phyloP scores from a whole-genome alignment of 1,139 yeast species.

The Zygosaccharomyces pseudobailii region DNA sequence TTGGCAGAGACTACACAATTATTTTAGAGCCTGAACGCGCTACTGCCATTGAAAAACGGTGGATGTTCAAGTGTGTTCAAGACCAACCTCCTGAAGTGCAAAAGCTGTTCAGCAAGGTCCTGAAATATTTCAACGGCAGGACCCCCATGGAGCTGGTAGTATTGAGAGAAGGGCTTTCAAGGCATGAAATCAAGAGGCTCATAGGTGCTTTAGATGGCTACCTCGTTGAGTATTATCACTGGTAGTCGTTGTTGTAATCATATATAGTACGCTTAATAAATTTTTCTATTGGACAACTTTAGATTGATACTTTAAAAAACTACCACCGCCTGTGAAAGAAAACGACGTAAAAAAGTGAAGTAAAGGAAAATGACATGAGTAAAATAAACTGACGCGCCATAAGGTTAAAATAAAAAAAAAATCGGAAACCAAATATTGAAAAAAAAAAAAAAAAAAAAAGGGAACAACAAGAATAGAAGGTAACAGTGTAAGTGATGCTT shows the following conservation, averaged over 20 bases:
- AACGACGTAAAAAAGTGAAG: no score
- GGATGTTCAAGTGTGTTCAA: conserved; percentile 75
- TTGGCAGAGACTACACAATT: conserved; percentile 67
- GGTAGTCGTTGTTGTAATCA: conserved; percentile 18
- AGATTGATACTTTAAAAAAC: no score
- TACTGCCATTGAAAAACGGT: conserved; percentile 73
- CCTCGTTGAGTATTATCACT: conserved; percentile 30
- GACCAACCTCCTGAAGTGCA: conserved; percentile 66
- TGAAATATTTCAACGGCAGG: conserved; percentile 83
- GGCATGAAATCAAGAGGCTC: conserved; percentile 61
- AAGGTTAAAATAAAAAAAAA: no score
- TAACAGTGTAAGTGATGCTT: background rate
- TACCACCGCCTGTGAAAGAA: no score
- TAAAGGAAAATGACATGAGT: no score
- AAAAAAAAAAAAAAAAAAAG: background rate
- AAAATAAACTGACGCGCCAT: no score
- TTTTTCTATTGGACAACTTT: no score
- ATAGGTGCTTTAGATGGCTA: conserved; percentile 34
- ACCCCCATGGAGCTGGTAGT: conserved; percentile 71
- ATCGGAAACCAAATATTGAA: no score
- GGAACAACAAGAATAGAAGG: background rate
- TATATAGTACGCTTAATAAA: no score
- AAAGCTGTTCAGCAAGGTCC: conserved; percentile 59
- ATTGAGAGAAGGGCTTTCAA: conserved; percentile 60
- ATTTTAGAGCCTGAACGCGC: conserved; percentile 87